Evolutionary conservation across 768 basidiomycete species (phyloP), one percentile per base, ranked within the genome.

Genomic region (Lactarius akahatsu): DNA sequence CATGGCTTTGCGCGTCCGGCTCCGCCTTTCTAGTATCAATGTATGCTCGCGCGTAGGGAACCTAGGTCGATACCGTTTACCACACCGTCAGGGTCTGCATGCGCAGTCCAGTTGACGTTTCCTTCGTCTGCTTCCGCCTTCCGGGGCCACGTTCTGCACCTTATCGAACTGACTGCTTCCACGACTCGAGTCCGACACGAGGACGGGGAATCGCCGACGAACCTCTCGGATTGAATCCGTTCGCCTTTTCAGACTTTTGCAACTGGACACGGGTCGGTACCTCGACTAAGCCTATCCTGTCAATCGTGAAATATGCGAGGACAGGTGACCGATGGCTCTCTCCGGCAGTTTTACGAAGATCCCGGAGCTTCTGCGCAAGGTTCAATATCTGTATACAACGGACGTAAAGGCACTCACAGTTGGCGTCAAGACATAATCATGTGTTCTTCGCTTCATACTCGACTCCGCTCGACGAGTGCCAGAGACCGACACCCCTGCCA

Each of bases 101-200:
- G 5, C 93, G 89, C 30, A 98, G 80, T 34, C 86, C 81, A 15
- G 82, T 83, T 47, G 97, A 83, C 7, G 91, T 88, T 10, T 90
- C 4, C 77, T 96, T 96, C 23, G 96, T 97, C 74, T 90, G 85
- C 71, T 87, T 88, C 83, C 40, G 97, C 79, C 78, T 98, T 92
- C 98, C 96, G 95, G 86, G 15, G 96, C 90, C 23, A 99, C 82
- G 72, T 92, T 91, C 75, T 96, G 94, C 15, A 98, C 36, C 90
- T 97, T 95, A 76, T 96, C 92, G 73, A 95, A 30, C 30, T 30
- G 30, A 94, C 74, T 98, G 96, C 4, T 88, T 90, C 76, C 92
- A 90, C 66, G 98, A 83, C 73, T 96, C 92, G 80, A 79, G 94
- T 85, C 1, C 90, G 86, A 50, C 73, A 80, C 15, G 90, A 86